A percentile compares a stretch with the other conserved stretches of the same genome.
phyloP scores from a whole-genome alignment of 2,329 filamentous ascomycete genomes.

The Keithomyces neogunnii region DNA sequence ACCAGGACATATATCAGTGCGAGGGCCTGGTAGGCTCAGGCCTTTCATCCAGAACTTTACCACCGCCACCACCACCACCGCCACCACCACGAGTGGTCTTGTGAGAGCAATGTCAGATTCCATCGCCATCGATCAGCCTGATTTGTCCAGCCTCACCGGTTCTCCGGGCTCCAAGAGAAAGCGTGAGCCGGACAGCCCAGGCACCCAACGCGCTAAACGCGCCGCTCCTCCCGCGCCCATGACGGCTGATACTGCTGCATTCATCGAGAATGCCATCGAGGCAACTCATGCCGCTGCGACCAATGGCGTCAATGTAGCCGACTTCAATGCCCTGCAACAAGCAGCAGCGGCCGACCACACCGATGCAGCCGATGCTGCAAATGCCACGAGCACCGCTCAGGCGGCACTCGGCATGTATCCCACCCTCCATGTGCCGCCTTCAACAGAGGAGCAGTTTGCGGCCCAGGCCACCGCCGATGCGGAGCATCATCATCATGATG shows the following conservation, averaged over 20 bases:
- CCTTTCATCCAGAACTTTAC: background rate
- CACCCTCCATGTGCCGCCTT: conserved; percentile 47
- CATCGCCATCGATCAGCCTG: conserved; percentile 37
- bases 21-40: background rate
- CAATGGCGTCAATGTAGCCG: conserved; percentile 39
- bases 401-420: conserved; percentile 53
- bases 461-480: conserved; percentile 34
- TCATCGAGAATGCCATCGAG: conserved; percentile 47
- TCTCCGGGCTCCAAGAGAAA: conserved; percentile 47
- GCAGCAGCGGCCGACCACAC: conserved; percentile 38
- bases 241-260: conserved; percentile 38
- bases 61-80: background rate
- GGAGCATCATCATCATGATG: conserved; percentile 23
- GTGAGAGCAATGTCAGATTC: conserved; percentile 37
- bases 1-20: background rate
- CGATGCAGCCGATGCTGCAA: conserved; percentile 40
- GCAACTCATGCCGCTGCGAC: conserved; percentile 27
- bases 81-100: background rate
- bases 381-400: conserved; percentile 51
- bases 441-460: conserved; percentile 52
- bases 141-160: conserved; percentile 32
- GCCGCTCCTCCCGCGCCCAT: conserved; percentile 36
- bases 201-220: conserved; percentile 42
- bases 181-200: conserved; percentile 42
- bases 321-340: conserved; percentile 49